Conservation (phyloP, 208 protist genomes). For the Leishmania braziliensis region DNA sequence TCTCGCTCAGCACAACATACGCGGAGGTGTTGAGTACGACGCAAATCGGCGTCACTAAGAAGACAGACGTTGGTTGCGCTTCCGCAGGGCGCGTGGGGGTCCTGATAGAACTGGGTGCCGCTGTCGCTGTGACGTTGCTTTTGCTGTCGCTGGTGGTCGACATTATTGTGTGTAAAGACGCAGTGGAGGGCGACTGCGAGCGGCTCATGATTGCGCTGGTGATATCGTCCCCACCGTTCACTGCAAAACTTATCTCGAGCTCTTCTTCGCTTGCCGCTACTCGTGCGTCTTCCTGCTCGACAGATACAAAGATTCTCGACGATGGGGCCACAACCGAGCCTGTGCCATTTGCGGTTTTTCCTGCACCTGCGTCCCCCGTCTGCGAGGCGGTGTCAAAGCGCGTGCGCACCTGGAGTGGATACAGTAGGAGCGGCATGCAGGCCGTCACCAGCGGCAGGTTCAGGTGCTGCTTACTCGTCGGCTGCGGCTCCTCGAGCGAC, state of each 20-base stretch:
- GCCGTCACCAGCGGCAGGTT: slow-evolving; percentile 1
- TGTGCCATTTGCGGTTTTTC: background rate
- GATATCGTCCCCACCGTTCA: background rate
- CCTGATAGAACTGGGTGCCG: background rate
- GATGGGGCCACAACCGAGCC: background rate
- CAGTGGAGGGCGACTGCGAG: slow-evolving; percentile 7
- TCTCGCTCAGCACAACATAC: slow-evolving; percentile 26
- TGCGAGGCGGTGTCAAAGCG: slow-evolving; percentile 1
- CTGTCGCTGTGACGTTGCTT: background rate
- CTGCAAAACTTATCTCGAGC: background rate
- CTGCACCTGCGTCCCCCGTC: background rate
- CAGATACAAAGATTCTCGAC: background rate
- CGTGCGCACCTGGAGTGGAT: slow-evolving; percentile 26
- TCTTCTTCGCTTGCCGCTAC: slow-evolving; percentile 1
- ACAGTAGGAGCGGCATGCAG: slow-evolving; percentile 32
- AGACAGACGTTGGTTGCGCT: slow-evolving; percentile 7
- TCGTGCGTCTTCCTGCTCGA: background rate
- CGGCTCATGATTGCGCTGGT: background rate
- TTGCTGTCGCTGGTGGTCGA: slow-evolving; percentile 13
- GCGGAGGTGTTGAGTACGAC: slow-evolving; percentile 31
- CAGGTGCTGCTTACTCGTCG: background rate
- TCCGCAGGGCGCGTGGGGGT: background rate
- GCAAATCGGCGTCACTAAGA: slow-evolving; percentile 30
- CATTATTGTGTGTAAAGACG: slow-evolving; percentile 29
- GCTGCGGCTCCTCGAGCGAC: background rate